Evolutionary conservation across 305 asterid species (phyloP).

Genomic region (Fraxinus platypoda): DNA sequence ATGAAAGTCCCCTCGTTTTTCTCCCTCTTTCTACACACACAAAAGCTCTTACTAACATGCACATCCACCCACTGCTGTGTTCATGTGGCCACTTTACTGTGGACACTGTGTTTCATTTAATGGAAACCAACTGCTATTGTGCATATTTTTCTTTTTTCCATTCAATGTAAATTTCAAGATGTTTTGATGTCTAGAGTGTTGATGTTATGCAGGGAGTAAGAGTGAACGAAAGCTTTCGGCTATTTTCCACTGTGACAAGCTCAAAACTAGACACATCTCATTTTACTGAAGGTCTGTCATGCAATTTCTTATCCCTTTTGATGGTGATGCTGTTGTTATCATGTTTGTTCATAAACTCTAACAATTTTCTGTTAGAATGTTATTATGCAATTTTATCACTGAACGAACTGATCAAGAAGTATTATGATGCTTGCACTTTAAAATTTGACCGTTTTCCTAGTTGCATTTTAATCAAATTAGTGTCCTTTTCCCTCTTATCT

Average conservation of each 20-base stretch:
- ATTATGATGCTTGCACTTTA: neutral
- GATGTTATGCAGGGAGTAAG: conserved; percentile 64
- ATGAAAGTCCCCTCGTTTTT: neutral
- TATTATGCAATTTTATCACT: neutral
- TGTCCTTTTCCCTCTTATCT: conserved; percentile 10
- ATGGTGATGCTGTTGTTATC: conserved; percentile 4
- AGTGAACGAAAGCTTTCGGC: conserved; percentile 71
- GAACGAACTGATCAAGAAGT: neutral
- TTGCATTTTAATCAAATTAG: neutral
- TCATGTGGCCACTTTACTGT: neutral
- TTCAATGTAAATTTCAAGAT: neutral
- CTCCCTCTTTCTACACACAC: neutral
- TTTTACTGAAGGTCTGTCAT: conserved; percentile 59
- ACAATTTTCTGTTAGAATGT: conserved; percentile 5
- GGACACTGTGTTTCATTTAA: neutral
- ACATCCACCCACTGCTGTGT: neutral
- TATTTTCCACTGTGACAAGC: conserved; percentile 85
- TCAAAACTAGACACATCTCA: conserved; percentile 58
- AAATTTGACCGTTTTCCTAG: conserved; percentile 6
- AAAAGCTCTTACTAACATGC: neutral
- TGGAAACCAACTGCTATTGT: neutral
- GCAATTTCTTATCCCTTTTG: conserved; percentile 13
- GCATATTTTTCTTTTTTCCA: neutral
- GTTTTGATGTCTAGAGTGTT: neutral
- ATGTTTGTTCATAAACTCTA: neutral